Conservation (phyloP, 805 yeast genomes). For the Spathaspora hagerdaliae region DNA sequence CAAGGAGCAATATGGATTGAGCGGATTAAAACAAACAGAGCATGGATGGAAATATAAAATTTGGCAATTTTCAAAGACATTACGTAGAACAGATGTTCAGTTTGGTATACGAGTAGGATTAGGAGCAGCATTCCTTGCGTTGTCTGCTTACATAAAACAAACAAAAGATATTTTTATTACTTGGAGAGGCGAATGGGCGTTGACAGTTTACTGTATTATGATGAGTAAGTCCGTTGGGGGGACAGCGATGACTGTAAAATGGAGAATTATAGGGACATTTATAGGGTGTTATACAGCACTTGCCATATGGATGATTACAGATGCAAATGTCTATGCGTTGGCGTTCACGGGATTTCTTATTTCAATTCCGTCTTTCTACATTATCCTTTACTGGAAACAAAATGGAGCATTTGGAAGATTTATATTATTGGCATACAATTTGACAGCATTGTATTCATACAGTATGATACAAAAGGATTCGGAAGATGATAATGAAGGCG, state of each 20-base stretch:
- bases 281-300: constrained; percentile 66
- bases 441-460: constrained; percentile 74
- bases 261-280: constrained; percentile 72
- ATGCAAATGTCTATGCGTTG: constrained; percentile 51
- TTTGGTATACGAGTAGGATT: constrained; percentile 77
- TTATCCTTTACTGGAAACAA: constrained; percentile 64
- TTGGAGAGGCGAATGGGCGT: constrained; percentile 83
- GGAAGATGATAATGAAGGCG: constrained; percentile 64
- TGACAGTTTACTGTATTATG: constrained; percentile 76
- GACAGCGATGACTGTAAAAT: constrained; percentile 71
- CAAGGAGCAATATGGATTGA: constrained; percentile 21
- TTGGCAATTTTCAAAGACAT: constrained; percentile 49
- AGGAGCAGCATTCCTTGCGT: constrained; percentile 64
- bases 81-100: constrained; percentile 65
- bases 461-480: constrained; percentile 57
- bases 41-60: constrained; percentile 17
- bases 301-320: constrained; percentile 53
- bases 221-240: constrained; percentile 86
- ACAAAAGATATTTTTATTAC: constrained; percentile 52
- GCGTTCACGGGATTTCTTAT: constrained; percentile 46
- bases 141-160: constrained; percentile 60
- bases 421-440: constrained; percentile 68
- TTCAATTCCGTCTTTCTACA: constrained; percentile 46
- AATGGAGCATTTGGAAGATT: constrained; percentile 67
- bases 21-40: background rate